Conservation (phyloP, 345 rosid genomes). For the Brassica nigra region DNA sequence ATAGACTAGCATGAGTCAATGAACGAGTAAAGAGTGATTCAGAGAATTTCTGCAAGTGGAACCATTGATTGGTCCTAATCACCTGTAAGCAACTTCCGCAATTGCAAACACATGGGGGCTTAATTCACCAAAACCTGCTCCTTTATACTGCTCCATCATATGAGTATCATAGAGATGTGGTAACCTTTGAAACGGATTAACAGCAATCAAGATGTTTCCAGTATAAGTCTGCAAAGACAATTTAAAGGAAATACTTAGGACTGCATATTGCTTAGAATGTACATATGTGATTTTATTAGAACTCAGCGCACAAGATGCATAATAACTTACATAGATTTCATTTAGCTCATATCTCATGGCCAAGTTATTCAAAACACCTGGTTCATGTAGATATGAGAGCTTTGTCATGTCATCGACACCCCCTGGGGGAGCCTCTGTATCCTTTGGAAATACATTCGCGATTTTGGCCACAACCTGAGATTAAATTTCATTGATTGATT, state of each 20-base stretch:
- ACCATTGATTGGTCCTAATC: conserved; percentile 21
- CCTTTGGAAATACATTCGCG: conserved; percentile 85
- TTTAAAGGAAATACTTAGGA: conserved; percentile 22
- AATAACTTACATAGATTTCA: conserved; percentile 83
- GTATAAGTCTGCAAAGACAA: conserved; percentile 79
- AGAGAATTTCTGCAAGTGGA: conserved; percentile 1
- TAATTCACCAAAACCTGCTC: conserved; percentile 95
- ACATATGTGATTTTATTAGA: not conserved
- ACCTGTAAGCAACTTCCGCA: conserved; percentile 99
- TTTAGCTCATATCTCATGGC: conserved; percentile 96
- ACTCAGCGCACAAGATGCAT: conserved; percentile 21
- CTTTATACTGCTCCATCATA: conserved; percentile 99
- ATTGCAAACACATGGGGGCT: conserved; percentile 99
- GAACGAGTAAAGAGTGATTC: conserved; percentile 15
- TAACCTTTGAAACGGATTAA: conserved; percentile 98
- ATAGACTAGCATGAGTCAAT: conserved; percentile 37
- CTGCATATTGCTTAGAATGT: conserved; percentile 3
- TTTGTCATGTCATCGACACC: conserved; percentile 99
- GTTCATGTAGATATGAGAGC: conserved; percentile 97
- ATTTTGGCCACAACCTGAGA: conserved; percentile 82
- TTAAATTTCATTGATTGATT: conserved; percentile 15
- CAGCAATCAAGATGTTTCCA: conserved; percentile 95
- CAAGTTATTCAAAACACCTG: conserved; percentile 93
- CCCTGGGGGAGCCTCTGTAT: conserved; percentile 95
- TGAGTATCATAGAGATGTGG: conserved; percentile 98